Evolutionary conservation across 176 grass and related monocot genomes (phyloP).

Genomic region (Echinochloa phyllopogon): DNA sequence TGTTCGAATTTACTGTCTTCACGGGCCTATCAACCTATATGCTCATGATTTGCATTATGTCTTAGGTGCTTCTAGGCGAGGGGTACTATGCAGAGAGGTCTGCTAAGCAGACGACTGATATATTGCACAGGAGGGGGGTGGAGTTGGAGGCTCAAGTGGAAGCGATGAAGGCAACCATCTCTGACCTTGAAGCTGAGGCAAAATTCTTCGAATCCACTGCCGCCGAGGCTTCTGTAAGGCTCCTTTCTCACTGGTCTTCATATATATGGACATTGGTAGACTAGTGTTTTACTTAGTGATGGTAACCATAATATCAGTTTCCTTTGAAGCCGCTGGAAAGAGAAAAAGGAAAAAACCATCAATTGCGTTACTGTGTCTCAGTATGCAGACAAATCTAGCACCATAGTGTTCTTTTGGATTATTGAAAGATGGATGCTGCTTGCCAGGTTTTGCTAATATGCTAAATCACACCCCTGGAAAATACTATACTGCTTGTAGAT

Average conservation of each 20-base stretch:
- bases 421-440: slow-evolving; percentile 10
- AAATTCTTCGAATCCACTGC: slow-evolving; percentile 79
- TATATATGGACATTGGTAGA: not conserved
- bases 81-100: slow-evolving; percentile 83
- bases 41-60: slow-evolving; percentile 25
- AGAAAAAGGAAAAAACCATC: not conserved
- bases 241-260: slow-evolving; percentile 15
- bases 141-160: slow-evolving; percentile 75
- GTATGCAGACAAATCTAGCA: not conserved
- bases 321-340: not conserved
- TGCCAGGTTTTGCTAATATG: not conserved
- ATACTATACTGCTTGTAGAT: not conserved
- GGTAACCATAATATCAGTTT: slow-evolving; percentile 15
- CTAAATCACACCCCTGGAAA: slow-evolving; percentile 24
- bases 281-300: slow-evolving; percentile 6
- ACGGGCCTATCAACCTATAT: not conserved
- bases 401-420: slow-evolving; percentile 18
- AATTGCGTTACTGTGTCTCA: not conserved
- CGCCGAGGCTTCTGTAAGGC: slow-evolving; percentile 56
- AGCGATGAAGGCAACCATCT: slow-evolving; percentile 69
- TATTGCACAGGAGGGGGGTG: slow-evolving; percentile 74
- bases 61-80: slow-evolving; percentile 91
- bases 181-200: slow-evolving; percentile 77
- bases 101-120: slow-evolving; percentile 77
- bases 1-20: not conserved